phyloP scores from a whole-genome alignment of 2,329 filamentous ascomycete species.

The Hirsutella thompsonii region DNA sequence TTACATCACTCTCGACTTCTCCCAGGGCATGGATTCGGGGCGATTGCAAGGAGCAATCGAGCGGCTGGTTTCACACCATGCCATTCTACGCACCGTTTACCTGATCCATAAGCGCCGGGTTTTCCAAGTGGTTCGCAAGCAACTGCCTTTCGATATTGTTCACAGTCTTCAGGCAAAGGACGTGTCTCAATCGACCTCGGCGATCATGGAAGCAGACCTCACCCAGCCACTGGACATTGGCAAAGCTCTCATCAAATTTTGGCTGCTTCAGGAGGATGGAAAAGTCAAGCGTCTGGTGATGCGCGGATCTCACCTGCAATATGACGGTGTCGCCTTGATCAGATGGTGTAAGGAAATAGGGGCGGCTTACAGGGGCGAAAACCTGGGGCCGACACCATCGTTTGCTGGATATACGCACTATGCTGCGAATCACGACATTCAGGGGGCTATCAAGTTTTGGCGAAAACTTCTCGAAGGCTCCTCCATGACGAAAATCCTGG shows the following conservation, averaged over 20 bases:
- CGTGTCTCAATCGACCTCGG: not conserved
- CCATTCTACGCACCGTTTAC: constrained; percentile 2
- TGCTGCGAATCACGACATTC: not conserved
- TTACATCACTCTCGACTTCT: constrained; percentile 1
- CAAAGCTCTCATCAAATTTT: not conserved
- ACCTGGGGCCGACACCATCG: not conserved
- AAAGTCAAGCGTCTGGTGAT: constrained; percentile 1
- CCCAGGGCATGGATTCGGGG: not conserved
- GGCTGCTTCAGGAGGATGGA: not conserved
- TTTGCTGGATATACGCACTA: not conserved
- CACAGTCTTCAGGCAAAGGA: not conserved
- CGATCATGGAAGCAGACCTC: not conserved
- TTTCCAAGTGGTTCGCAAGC: not conserved
- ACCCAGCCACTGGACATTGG: not conserved
- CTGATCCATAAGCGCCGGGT: not conserved
- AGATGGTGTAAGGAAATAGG: constrained; percentile 2
- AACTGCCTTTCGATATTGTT: not conserved
- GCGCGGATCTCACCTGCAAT: constrained; percentile 2
- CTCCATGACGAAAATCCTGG: not conserved
- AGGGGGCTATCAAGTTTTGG: not conserved
- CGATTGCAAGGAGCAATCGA: not conserved
- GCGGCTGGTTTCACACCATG: not conserved
- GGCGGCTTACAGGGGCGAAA: not conserved
- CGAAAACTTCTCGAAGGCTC: not conserved
- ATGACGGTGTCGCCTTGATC: constrained; percentile 1